These are phyloP conservation scores for Lyophyllum shimeji DNA, from an alignment of 768 basidiomycete genomes.

Conservation along the genomic window DNA sequence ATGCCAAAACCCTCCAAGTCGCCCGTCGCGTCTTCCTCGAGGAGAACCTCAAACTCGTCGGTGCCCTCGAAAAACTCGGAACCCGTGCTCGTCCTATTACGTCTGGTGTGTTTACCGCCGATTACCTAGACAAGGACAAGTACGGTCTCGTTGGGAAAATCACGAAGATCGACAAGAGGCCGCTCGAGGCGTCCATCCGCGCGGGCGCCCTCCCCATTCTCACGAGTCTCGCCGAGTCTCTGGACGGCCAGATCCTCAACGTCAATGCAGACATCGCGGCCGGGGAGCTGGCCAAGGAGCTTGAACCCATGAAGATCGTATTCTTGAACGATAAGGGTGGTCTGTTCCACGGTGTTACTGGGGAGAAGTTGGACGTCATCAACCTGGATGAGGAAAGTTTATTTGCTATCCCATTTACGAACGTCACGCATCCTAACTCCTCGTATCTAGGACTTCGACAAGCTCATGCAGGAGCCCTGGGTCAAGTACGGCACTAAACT, in stretches of 20 bases:
- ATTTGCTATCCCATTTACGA: not conserved
- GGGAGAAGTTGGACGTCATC: conserved; percentile 94
- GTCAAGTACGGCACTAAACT: conserved; percentile 99
- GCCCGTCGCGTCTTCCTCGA: conserved; percentile 97
- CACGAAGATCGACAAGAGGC: conserved; percentile 91
- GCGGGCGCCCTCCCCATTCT: conserved; percentile 96
- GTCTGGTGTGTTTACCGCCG: conserved; percentile 96
- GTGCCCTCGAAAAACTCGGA: conserved; percentile 89
- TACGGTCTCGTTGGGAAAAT: conserved; percentile 97
- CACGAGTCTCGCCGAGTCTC: conserved; percentile 90
- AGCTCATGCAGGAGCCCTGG: conserved; percentile 97
- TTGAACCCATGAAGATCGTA: conserved; percentile 98
- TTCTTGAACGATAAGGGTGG: conserved; percentile 99
- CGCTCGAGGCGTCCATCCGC: conserved; percentile 94
- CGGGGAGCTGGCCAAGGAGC: conserved; percentile 95
- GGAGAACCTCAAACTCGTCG: conserved; percentile 94
- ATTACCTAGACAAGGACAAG: conserved; percentile 92
- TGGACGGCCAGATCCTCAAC: conserved; percentile 97
- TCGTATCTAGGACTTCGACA: conserved; percentile 79
- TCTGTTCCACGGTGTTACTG: conserved; percentile 94
- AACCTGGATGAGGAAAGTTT: conserved; percentile 88
- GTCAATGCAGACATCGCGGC: conserved; percentile 99
- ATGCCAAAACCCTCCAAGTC: conserved; percentile 90
- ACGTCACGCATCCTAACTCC: conserved; percentile 2
- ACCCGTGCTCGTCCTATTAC: conserved; percentile 98